These are phyloP conservation scores for Cymbopogon flexuosus DNA, from an alignment of 202 grass and related monocot species.

Conservation along the genomic window DNA sequence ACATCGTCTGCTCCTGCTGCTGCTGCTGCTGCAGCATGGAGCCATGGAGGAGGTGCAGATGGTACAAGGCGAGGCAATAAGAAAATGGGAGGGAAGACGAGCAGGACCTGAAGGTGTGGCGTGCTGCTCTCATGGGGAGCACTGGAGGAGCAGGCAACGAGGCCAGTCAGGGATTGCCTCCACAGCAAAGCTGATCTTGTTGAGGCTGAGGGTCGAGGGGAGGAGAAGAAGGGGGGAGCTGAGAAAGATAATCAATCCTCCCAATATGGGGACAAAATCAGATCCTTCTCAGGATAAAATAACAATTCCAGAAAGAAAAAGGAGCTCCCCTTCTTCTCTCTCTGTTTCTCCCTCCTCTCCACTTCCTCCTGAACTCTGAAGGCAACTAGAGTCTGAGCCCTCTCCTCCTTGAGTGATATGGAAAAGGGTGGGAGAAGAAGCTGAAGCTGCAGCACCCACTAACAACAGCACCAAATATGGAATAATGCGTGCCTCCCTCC, in stretches of 20 bases:
- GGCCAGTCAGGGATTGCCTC: slow-evolving; percentile 40
- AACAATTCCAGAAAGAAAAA: slow-evolving; percentile 41
- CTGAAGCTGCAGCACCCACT: slow-evolving; percentile 34
- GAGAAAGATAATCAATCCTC: slow-evolving; percentile 61
- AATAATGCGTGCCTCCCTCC: slow-evolving; percentile 28
- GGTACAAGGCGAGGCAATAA: slow-evolving; percentile 34
- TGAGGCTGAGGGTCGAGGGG: slow-evolving; percentile 6
- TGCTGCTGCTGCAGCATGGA: not conserved
- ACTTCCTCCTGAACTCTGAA: too few species aligned
- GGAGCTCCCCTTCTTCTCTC: not conserved
- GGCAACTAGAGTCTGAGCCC: not conserved
- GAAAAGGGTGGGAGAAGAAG: slow-evolving; percentile 3
- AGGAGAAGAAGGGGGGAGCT: not conserved
- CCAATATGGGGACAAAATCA: slow-evolving; percentile 89
- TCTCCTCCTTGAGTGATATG: not conserved
- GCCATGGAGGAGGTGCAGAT: not conserved
- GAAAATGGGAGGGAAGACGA: slow-evolving; percentile 31
- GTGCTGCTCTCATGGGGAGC: slow-evolving; percentile 71
- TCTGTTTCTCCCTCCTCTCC: not conserved
- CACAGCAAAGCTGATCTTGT: slow-evolving; percentile 33
- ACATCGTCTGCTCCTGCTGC: not conserved
- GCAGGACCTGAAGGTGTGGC: slow-evolving; percentile 50
- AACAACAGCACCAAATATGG: slow-evolving; percentile 49
- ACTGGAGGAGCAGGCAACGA: slow-evolving; percentile 43
- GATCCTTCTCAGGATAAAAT: slow-evolving; percentile 84